phyloP scores from a whole-genome alignment of 2,329 filamentous ascomycete species.

The Neophaeococcomyces mojaviensis region DNA sequence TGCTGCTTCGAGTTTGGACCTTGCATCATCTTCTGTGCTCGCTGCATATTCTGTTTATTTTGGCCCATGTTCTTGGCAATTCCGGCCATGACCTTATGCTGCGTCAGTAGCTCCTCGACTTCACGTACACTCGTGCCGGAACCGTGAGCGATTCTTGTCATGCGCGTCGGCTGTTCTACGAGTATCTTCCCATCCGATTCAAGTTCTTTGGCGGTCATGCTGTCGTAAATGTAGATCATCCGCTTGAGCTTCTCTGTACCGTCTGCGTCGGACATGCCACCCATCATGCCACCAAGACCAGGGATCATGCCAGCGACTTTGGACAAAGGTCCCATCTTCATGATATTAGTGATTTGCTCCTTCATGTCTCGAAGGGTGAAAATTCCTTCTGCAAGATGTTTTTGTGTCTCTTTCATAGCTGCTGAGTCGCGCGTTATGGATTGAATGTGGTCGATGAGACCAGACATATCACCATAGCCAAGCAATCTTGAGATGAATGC shows the following conservation, averaged over 20 bases:
- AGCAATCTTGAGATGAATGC: constrained; percentile 90
- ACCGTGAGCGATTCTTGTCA: constrained; percentile 84
- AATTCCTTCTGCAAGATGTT: constrained; percentile 93
- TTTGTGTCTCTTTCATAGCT: constrained; percentile 85
- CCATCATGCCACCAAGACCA: constrained; percentile 83
- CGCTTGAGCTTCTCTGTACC: constrained; percentile 87
- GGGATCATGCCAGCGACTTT: constrained; percentile 99
- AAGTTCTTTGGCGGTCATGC: constrained; percentile 92
- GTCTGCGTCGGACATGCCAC: constrained; percentile 90
- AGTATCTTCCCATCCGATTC: constrained; percentile 94
- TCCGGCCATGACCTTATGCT: constrained; percentile 96
- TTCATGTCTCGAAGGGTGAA: constrained; percentile 91
- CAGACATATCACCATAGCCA: constrained; percentile 95
- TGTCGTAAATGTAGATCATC: constrained; percentile 99
- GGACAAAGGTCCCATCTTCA: constrained; percentile 97
- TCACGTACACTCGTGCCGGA: constrained; percentile 86
- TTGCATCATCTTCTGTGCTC: constrained; percentile 81
- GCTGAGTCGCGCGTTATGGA: constrained; percentile 82
- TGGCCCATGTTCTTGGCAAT: constrained; percentile 99
- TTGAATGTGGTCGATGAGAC: constrained; percentile 92
- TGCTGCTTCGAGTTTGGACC: constrained; percentile 81
- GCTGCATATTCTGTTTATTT: constrained; percentile 96
- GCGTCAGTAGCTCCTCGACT: constrained; percentile 93
- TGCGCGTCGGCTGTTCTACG: constrained; percentile 81
- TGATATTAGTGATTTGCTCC: constrained; percentile 93